These are phyloP conservation scores for Peronospora destructor DNA, from an alignment of 352 stramenopile species.

Conservation along the genomic window DNA sequence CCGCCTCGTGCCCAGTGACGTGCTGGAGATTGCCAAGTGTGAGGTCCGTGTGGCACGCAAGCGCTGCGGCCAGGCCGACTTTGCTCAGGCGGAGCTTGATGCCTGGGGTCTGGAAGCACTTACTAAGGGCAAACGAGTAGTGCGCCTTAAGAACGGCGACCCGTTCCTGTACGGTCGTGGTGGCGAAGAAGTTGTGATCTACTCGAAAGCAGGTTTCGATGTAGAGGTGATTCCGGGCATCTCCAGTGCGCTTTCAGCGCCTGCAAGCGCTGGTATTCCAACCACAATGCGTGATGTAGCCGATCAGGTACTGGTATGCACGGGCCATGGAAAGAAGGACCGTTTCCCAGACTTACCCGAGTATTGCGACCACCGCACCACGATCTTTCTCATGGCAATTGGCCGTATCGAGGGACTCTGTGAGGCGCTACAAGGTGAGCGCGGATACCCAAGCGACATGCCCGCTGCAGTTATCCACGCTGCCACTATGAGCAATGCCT, in stretches of 20 bases:
- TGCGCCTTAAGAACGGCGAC: too few relatives aligned
- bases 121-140: too few relatives aligned
- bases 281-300: too few relatives aligned
- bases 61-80: conserved; percentile 90
- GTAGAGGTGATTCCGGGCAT: conserved; percentile 88
- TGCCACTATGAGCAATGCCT: too few relatives aligned
- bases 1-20: conserved; percentile 47
- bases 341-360: conserved; percentile 89
- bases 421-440: too few relatives aligned
- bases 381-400: conserved; percentile 97
- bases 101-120: conserved; percentile 31
- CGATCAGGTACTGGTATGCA: too few relatives aligned
- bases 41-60: conserved; percentile 92
- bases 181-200: conserved; percentile 89
- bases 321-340: conserved; percentile 68
- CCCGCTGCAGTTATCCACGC: too few relatives aligned
- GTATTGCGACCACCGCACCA: conserved; percentile 93
- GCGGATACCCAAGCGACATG: too few relatives aligned
- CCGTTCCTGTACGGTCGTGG: conserved; percentile 80
- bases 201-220: conserved; percentile 69
- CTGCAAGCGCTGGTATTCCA: too few relatives aligned
- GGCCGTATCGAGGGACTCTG: conserved; percentile 53
- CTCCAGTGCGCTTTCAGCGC: conserved; percentile 47
- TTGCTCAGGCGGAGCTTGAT: conserved; percentile 92
- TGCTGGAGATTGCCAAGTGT: conserved; percentile 85